These are phyloP conservation scores for Chlorella sp. DNA, from an alignment of 139 green algal species.

Conservation along the genomic window DNA sequence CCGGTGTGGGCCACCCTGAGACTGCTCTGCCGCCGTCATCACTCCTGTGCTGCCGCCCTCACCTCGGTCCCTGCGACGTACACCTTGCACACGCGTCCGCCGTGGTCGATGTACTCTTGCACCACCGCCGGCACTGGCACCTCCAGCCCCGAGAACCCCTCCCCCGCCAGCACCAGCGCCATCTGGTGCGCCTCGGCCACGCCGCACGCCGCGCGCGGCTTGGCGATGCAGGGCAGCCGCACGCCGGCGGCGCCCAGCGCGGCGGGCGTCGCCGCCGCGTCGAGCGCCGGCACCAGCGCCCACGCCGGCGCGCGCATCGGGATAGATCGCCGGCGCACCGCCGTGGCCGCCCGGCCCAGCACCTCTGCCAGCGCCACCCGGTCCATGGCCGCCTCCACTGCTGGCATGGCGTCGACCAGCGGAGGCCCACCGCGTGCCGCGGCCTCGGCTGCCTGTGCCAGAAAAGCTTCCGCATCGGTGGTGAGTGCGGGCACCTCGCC, in stretches of 20 bases:
- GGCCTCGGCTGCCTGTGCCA: background rate
- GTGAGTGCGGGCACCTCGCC: constrained; percentile 13
- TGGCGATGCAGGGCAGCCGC: constrained; percentile 69
- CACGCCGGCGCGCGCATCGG: constrained; percentile 22
- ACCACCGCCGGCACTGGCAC: constrained; percentile 62
- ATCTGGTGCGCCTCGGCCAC: constrained; percentile 70
- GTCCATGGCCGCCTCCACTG: constrained; percentile 31
- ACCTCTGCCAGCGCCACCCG: constrained; percentile 21
- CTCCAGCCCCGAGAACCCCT: constrained; percentile 34
- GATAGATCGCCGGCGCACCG: constrained; percentile 6
- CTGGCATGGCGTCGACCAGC: constrained; percentile 23
- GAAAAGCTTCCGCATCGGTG: background rate
- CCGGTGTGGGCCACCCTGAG: no score
- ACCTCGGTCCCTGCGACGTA: constrained; percentile 72
- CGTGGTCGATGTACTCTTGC: constrained; percentile 87
- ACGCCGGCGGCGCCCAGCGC: constrained; percentile 34
- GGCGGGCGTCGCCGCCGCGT: background rate
- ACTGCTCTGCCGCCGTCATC: no score
- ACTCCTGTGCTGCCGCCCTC: background rate
- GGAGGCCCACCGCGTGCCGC: background rate
- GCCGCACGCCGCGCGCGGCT: constrained; percentile 74
- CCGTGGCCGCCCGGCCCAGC: constrained; percentile 19
- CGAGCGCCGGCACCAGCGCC: background rate
- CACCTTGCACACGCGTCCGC: constrained; percentile 71
- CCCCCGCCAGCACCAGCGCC: constrained; percentile 56